Evolutionary conservation across 2,329 filamentous ascomycete species (phyloP), one percentile per base, ranked within the genome.

Genomic region (Monilinia polystroma): DNA sequence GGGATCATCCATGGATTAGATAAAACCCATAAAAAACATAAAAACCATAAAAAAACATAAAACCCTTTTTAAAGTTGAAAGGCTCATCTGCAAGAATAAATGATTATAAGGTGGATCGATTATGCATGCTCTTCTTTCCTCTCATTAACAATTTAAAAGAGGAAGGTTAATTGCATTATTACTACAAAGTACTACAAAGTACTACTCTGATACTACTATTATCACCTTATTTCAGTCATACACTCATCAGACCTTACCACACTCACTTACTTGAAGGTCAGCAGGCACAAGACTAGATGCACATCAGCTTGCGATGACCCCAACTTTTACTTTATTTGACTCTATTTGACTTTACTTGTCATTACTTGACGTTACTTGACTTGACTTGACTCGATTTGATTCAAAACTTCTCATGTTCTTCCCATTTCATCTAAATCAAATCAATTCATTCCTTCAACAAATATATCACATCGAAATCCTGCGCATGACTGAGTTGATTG

Each of bases 281-380:
- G 16, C n/a, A 16, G 23, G 2, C 23, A 59, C 29, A n/a, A 32
- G 29, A 26, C 18, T 47, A 45, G 8, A 32, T 20, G n/a, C 12
- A 57, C 45, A 59, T 59, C 56, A 59, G 56, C 56, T 47, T 47
- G 43, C 56, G 41, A 59, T 26, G 29, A 32, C 52, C 52, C 26
- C 32, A 35, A 35, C 32, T 35, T 35, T 32, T 32, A 4, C 32
- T 32, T 32, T 6, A 32, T 32, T 23, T 53, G 29, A 32, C 16
- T 58, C 23, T 23, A 23, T 23, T 23, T 23, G 23, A 23, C 23
- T 1, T 58, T 45, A 32, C 12, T 23, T 4, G 23, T n/a, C n/a
- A n/a, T n/a, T n/a, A n/a, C n/a, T n/a, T n/a, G 23, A 23, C 23
- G 23, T 58, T 45, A 32, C 12, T 23, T 4, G 23, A 23, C 23